phyloP scores from a whole-genome alignment of 768 basidiomycete genomes.

The Collybia nuda region DNA sequence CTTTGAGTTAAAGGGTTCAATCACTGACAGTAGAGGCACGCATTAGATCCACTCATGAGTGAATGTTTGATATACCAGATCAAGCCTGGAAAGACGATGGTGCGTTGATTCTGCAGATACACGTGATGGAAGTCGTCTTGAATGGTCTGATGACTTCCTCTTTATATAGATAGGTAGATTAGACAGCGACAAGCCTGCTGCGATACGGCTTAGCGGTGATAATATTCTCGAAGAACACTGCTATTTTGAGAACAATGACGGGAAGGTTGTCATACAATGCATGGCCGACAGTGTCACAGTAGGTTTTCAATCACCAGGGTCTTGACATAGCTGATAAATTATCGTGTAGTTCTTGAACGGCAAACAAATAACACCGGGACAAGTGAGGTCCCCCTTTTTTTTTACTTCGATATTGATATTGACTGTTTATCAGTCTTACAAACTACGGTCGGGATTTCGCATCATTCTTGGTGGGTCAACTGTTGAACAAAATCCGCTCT shows the following conservation, averaged over 20 bases:
- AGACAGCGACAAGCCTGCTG: slow-evolving; percentile 77
- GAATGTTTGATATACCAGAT: slow-evolving; percentile 94
- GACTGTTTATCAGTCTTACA: slow-evolving; percentile 53
- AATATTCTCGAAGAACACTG: slow-evolving; percentile 94
- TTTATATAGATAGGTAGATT: slow-evolving; percentile 74
- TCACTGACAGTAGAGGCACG: slow-evolving; percentile 10
- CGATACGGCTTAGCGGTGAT: slow-evolving; percentile 90
- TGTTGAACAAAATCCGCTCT: neutral
- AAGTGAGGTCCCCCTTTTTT: slow-evolving; percentile 46
- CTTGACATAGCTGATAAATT: no score
- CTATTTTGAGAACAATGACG: slow-evolving; percentile 82
- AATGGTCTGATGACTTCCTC: neutral
- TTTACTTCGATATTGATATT: neutral
- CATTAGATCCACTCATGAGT: slow-evolving; percentile 89
- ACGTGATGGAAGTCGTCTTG: slow-evolving; percentile 6
- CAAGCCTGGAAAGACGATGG: slow-evolving; percentile 80
- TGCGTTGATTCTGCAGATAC: slow-evolving; percentile 27
- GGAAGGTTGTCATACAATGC: slow-evolving; percentile 80
- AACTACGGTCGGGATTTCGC: slow-evolving; percentile 91
- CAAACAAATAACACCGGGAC: slow-evolving; percentile 74
- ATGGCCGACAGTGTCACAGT: slow-evolving; percentile 84
- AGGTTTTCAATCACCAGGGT: slow-evolving; percentile 22
- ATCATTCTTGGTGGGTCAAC: slow-evolving; percentile 82
- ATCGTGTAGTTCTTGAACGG: slow-evolving; percentile 84
- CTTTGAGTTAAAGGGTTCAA: slow-evolving; percentile 7